A percentile compares a stretch with the other conserved stretches of the same genome.
These are phyloP conservation scores for Dioszegia crocea DNA, from an alignment of 768 basidiomycete species.

Conservation along the genomic window DNA sequence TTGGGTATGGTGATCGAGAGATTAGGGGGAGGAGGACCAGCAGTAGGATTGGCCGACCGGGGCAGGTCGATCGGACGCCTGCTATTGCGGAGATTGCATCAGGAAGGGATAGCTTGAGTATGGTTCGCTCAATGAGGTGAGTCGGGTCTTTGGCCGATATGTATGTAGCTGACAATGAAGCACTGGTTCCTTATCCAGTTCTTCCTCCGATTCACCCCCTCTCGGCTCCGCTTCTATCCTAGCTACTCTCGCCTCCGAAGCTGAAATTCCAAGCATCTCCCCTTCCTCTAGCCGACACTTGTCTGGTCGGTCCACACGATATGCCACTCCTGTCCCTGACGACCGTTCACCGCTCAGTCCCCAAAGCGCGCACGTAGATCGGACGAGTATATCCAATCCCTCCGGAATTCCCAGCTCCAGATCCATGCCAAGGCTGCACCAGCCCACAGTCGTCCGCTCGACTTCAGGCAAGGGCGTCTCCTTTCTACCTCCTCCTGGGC, in stretches of 20 bases:
- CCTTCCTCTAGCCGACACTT: neutral
- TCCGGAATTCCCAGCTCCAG: conserved; percentile 8
- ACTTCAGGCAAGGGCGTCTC: conserved; percentile 28
- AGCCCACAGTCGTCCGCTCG: conserved; percentile 32
- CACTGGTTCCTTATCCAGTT: conserved; percentile 26
- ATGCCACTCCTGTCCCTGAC: conserved; percentile 4
- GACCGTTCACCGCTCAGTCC: neutral
- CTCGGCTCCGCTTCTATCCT: conserved; percentile 34
- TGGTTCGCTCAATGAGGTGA: conserved; percentile 5
- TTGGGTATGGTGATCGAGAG: neutral
- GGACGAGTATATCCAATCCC: neutral
- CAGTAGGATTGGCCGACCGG: neutral
- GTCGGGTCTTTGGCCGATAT: conserved; percentile 4
- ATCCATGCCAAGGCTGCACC: conserved; percentile 35
- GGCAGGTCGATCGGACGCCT: conserved; percentile 3
- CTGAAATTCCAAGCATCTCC: neutral
- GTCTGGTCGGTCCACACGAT: conserved; percentile 7
- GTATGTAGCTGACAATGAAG: conserved; percentile 9
- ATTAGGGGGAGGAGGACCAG: neutral
- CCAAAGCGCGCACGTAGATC: conserved; percentile 3
- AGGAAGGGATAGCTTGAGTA: neutral
- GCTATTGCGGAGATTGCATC: neutral
- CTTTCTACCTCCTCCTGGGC: conserved; percentile 29
- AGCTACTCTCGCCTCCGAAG: conserved; percentile 15
- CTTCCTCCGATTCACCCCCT: conserved; percentile 33